These are phyloP conservation scores for Boletus reticulatus DNA, from an alignment of 768 basidiomycete species.

Conservation along the genomic window DNA sequence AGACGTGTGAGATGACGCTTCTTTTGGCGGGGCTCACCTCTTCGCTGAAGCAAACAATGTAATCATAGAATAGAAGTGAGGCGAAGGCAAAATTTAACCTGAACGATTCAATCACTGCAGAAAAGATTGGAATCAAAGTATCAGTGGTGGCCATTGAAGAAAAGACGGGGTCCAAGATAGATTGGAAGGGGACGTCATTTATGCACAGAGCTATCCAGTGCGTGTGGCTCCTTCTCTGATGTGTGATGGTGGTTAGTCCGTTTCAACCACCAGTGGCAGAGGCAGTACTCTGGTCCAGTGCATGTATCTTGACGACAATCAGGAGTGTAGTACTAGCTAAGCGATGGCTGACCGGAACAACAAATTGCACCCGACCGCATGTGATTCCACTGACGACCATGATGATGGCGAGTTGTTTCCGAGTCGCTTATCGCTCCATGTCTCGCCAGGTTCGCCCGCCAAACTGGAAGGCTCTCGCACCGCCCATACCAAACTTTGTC, in stretches of 20 bases:
- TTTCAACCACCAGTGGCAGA: too few species aligned
- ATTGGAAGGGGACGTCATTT: neutral
- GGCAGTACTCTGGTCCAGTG: too few species aligned
- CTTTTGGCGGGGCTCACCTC: neutral
- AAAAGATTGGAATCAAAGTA: neutral
- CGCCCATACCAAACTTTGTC: conserved; percentile 62
- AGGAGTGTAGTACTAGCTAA: too few species aligned
- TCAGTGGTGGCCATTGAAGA: too few species aligned
- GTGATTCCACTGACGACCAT: neutral
- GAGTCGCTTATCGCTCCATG: conserved; percentile 16
- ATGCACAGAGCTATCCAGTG: neutral
- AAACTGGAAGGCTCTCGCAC: conserved; percentile 74
- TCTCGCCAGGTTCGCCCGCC: conserved; percentile 36
- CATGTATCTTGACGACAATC: neutral
- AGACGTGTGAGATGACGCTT: neutral
- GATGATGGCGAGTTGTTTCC: neutral
- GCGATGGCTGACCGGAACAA: too few species aligned
- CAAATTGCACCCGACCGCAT: too few species aligned
- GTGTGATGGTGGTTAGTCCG: too few species aligned
- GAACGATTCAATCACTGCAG: neutral
- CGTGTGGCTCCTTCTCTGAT: too few species aligned
- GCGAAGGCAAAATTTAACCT: neutral
- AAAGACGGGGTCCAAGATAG: neutral
- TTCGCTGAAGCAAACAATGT: conserved; percentile 1
- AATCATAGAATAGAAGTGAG: conserved; percentile 3